Base-by-base conservation (phyloP, 2,329 filamentous ascomycete species). In the Ambrosiella cleistominuta region DNA sequence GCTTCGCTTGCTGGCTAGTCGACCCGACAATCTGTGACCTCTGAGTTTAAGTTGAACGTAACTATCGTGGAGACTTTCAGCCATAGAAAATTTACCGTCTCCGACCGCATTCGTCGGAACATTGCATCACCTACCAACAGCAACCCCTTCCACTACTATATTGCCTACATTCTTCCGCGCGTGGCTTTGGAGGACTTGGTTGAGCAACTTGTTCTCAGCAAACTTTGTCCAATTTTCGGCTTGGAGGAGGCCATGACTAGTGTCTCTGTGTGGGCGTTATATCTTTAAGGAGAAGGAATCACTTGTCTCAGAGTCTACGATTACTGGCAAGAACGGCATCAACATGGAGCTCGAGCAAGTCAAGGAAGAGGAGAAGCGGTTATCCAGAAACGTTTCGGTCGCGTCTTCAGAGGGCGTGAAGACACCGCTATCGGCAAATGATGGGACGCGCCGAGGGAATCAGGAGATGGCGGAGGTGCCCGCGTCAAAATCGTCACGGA, bases 401-500 rank as follows among this genome's bases (percentile, higher is more conserved):
- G 53, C 45, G 19, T 54, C 52, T 5, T 56, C 53, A 8, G 57
- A 56, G 27, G 27, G 69, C 45, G 68, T 70, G 54, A 70, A 72
- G 11, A 70, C 69, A 62, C 69, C 69, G 62, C 68, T 64, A 42
- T 65, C 67, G 53, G 72, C 72, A 4, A 68, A 72, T 50, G 74
- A 69, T 61, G 62, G 69, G 64, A 75, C 75, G 56, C 70, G 70
- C 57, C 72, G 70, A 47, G n/a, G 44, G n/a, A 47, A 13, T 8
- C 44, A 47, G 44, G 44, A 47, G 19, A 17, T 11, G n/a, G 9
- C 11, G 44, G 44, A 47, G n/a, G 12, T 17, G n/a, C 44, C 44
- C 11, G 11, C 44, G n/a, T 79, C 84, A 51, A 61, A 87, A 70
- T 73, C 86, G 60, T 77, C 83, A 63, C 84, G 88, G 65, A 88